Evolutionary conservation across 2,329 filamentous ascomycete genomes (phyloP).

Genomic region (Albophoma yamanashiensis): DNA sequence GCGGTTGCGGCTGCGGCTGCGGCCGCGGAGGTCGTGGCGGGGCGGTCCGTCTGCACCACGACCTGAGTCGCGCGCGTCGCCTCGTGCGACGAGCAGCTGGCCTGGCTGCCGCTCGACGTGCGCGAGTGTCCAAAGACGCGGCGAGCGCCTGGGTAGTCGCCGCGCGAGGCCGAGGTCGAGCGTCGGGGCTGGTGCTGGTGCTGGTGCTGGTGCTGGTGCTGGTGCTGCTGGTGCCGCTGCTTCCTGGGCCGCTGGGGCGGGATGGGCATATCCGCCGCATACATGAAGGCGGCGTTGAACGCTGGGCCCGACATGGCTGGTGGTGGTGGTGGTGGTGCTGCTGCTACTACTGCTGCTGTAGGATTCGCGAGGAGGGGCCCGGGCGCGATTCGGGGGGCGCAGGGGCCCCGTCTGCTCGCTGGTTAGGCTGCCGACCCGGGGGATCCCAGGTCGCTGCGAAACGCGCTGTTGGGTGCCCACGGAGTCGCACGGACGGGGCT

Average conservation of each 20-base stretch:
- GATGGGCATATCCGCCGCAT: constrained; percentile 15
- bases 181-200: constrained; percentile 3
- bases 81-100: constrained; percentile 12
- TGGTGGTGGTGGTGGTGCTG: no score
- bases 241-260: constrained; percentile 2
- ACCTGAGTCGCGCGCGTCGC: background rate
- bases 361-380: background rate
- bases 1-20: constrained; percentile 7
- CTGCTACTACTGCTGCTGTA: background rate
- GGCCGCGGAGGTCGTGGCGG: constrained; percentile 14
- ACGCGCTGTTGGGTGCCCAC: background rate
- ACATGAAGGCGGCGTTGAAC: constrained; percentile 4
- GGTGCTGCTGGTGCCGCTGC: constrained; percentile 1
- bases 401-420: background rate
- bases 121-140: constrained; percentile 13
- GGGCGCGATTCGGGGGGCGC: background rate
- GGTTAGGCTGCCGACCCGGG: background rate
- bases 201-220: background rate
- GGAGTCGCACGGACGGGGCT: no score
- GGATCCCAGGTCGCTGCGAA: background rate
- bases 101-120: constrained; percentile 19
- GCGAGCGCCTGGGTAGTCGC: background rate
- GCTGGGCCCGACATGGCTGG: constrained; percentile 1
- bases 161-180: constrained; percentile 4
- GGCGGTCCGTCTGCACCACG: constrained; percentile 14